These are phyloP conservation scores for Aspergillus clavatus DNA, from an alignment of 2,329 filamentous ascomycete species.

Conservation along the genomic window DNA sequence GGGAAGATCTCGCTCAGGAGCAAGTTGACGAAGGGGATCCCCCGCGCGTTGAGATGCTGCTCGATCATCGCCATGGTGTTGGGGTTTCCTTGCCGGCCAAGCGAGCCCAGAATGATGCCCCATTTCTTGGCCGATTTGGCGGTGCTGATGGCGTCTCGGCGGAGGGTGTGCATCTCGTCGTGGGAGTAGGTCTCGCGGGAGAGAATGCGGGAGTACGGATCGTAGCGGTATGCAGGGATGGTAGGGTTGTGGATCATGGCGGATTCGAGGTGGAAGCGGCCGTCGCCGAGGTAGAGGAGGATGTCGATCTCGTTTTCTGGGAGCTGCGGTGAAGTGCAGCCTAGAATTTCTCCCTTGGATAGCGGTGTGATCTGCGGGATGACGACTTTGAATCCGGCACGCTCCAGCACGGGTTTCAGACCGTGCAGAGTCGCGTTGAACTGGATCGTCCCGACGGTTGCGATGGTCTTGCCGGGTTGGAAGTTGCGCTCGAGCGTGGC, in stretches of 20 bases:
- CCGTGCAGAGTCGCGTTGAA: conserved; percentile 97
- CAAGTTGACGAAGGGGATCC: conserved; percentile 77
- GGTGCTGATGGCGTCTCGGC: conserved; percentile 68
- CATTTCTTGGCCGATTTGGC: conserved; percentile 79
- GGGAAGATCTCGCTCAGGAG: conserved; percentile 94
- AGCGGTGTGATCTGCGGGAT: conserved; percentile 90
- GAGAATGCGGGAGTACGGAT: conserved; percentile 88
- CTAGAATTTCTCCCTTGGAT: conserved; percentile 91
- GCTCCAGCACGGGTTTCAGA: conserved; percentile 69
- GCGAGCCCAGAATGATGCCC: conserved; percentile 88
- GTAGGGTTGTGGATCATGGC: conserved; percentile 98
- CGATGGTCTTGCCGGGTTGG: conserved; percentile 75
- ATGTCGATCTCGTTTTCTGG: conserved; percentile 60
- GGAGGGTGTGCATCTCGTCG: conserved; percentile 78
- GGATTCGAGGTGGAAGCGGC: conserved; percentile 91
- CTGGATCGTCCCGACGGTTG: conserved; percentile 93
- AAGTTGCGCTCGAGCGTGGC: conserved; percentile 88
- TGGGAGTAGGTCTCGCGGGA: conserved; percentile 91
- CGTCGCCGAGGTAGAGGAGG: conserved; percentile 86
- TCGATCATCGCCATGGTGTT: conserved; percentile 88
- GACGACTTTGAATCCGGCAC: conserved; percentile 76
- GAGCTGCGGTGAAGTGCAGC: conserved; percentile 88
- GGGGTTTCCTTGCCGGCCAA: conserved; percentile 92
- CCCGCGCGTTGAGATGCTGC: conserved; percentile 62
- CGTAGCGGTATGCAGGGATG: conserved; percentile 90